Conservation (phyloP, 371 early-diverging fungal genomes). For the Lichtheimia corymbifera region DNA sequence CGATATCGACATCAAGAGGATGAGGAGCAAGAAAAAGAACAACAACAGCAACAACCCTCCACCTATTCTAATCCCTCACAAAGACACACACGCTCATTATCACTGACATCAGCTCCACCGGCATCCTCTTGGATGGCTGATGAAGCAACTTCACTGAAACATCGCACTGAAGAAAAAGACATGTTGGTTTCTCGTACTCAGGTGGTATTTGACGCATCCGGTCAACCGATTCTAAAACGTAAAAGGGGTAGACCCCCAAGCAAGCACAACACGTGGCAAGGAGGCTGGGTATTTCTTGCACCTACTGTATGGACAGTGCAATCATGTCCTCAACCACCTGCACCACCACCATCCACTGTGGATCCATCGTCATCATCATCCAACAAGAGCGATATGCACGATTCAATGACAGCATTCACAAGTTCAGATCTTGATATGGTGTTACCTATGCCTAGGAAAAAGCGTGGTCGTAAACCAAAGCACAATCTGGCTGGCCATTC, state of each 20-base stretch:
- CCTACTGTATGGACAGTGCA: constrained; percentile 50
- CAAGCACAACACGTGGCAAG: constrained; percentile 29
- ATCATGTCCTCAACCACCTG: no score
- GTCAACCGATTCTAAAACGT: constrained; percentile 43
- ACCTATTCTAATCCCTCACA: background rate
- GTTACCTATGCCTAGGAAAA: constrained; percentile 42
- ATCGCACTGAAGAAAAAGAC: background rate
- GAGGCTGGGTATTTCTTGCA: constrained; percentile 46
- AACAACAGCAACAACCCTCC: background rate
- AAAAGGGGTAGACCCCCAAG: constrained; percentile 43
- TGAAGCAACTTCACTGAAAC: constrained; percentile 1
- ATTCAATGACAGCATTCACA: constrained; percentile 42
- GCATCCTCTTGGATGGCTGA: constrained; percentile 1
- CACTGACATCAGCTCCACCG: background rate
- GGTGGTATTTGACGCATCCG: constrained; percentile 30
- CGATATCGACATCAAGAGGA: background rate
- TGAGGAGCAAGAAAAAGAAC: no score
- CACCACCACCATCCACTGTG: background rate
- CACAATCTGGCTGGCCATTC: constrained; percentile 48
- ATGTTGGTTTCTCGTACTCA: constrained; percentile 20
- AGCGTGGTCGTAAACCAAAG: constrained; percentile 52
- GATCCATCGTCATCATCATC: background rate
- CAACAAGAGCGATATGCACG: constrained; percentile 20
- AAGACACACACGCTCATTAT: background rate
- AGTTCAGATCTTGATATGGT: constrained; percentile 41